Evolutionary conservation across 257 asterid species (phyloP).

Genomic region (Eustoma russellianum): DNA sequence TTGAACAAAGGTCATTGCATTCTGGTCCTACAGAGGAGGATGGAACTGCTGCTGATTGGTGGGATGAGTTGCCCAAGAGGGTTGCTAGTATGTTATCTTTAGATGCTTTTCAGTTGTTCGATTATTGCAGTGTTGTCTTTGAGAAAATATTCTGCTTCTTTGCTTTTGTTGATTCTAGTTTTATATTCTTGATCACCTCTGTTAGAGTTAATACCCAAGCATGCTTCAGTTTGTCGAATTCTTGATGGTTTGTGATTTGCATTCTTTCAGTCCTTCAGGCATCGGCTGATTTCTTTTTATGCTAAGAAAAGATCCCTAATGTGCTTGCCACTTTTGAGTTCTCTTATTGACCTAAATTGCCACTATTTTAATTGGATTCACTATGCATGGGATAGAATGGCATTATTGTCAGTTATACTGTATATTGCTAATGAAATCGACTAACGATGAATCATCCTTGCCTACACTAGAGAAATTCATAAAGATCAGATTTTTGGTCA

Average conservation of each 20-base stretch:
- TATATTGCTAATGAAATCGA: too few relatives aligned
- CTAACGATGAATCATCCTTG: too few relatives aligned
- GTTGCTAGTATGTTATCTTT: constrained; percentile 37
- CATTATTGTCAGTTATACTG: too few relatives aligned
- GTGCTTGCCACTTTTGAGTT: constrained; percentile 2
- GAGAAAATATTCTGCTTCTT: too few relatives aligned
- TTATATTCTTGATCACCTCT: constrained; percentile 6
- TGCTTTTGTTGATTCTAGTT: constrained; percentile 3
- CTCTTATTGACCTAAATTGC: not conserved
- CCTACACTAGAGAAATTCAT: too few relatives aligned
- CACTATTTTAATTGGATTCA: too few relatives aligned
- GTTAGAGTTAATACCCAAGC: not conserved
- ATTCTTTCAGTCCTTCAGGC: not conserved
- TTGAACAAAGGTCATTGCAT: constrained; percentile 34
- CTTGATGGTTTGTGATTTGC: not conserved
- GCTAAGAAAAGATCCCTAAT: constrained; percentile 14
- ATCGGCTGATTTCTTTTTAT: not conserved
- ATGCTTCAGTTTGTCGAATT: not conserved
- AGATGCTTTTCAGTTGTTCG: not conserved
- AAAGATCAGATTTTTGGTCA: too few relatives aligned
- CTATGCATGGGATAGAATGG: too few relatives aligned
- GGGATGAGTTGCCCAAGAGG: constrained; percentile 43
- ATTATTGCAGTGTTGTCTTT: constrained; percentile 11
- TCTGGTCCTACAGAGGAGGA: constrained; percentile 55
- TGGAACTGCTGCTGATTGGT: constrained; percentile 42